Evolutionary conservation across 306 rosid genomes (phyloP).

Genomic region (Rosa rugosa): DNA sequence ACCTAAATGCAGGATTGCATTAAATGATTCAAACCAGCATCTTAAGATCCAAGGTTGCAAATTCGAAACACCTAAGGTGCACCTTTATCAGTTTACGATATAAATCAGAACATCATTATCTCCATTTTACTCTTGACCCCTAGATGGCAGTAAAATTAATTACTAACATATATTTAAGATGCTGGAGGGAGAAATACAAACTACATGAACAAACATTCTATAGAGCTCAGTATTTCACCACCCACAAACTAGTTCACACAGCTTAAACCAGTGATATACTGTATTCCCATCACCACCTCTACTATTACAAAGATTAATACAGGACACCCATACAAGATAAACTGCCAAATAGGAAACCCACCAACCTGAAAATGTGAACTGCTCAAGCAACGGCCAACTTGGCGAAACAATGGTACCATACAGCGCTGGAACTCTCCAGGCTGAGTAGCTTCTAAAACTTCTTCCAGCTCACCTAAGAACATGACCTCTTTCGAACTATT

Average conservation of each 20-base stretch:
- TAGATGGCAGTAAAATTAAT: not conserved
- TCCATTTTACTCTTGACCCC: not conserved
- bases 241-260: not conserved
- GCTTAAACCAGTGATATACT: not conserved
- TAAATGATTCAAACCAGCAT: not conserved
- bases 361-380: conserved; percentile 97
- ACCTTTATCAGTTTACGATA: not conserved
- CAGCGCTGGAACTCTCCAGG: conserved; percentile 91
- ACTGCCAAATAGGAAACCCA: conserved; percentile 24
- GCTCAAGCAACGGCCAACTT: conserved; percentile 80
- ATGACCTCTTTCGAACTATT: conserved; percentile 97
- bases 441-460: conserved; percentile 94
- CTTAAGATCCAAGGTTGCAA: not conserved
- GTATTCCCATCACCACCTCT: not conserved
- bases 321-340: conserved; percentile 6
- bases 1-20: not conserved
- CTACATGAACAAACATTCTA: not conserved
- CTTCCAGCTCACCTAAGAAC: conserved; percentile 98
- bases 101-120: not conserved
- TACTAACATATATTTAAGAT: not conserved
- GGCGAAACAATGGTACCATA: conserved; percentile 85
- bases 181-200: not conserved
- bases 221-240: not conserved
- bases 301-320: conserved; percentile 15
- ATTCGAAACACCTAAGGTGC: not conserved